Evolutionary conservation across 1,139 yeast species (phyloP), one percentile per base, ranked within the genome.

Genomic region (Candida mesenterica): DNA sequence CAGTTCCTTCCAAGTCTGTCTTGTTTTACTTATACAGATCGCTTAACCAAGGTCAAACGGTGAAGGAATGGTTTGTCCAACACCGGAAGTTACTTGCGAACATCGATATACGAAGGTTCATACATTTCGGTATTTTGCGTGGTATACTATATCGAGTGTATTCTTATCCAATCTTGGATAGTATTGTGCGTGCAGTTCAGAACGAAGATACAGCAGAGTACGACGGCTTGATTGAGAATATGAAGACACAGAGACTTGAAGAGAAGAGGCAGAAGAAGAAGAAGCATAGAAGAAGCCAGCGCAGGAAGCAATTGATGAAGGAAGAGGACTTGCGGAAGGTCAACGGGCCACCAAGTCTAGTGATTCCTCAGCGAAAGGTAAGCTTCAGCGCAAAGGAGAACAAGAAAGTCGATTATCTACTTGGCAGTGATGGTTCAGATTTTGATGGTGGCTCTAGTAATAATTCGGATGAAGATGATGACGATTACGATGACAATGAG

Each of bases 81-180:
- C 84, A 94, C 52, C 71, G 69, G 27, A 73, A 75, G 32, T 61
- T 67, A 6, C 61, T 94, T 20, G 62, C 50, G 14, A 75, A 78
- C 46, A 77, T 94, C 28, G 98, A 94, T 57, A 68, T 92, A 2
- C 68, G 97, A 41, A 64, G 96, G 33, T 87, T 94, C 50, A 68
- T 92, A 12, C 80, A 89, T 19, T 94, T 90, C 66, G 99, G 98
- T 0, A 73, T 88, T 3, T 66, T 88, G 25, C 75, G 88, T 43
- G 89, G 95, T 1, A 57, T 94, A 5, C 82, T 94, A 13, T 89
- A 89, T 55, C 63, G 97, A 34, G 86, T 89, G 1, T 75, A 85
- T 41, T 68, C 88, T 9, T 87, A 79, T 52, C 97, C 97, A 0
- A 63, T 88, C 2, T 58, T 71, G 42, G 66, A 59, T 41, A 62